phyloP scores from a whole-genome alignment of 257 asterid species.

The Penstemon eatonii region DNA sequence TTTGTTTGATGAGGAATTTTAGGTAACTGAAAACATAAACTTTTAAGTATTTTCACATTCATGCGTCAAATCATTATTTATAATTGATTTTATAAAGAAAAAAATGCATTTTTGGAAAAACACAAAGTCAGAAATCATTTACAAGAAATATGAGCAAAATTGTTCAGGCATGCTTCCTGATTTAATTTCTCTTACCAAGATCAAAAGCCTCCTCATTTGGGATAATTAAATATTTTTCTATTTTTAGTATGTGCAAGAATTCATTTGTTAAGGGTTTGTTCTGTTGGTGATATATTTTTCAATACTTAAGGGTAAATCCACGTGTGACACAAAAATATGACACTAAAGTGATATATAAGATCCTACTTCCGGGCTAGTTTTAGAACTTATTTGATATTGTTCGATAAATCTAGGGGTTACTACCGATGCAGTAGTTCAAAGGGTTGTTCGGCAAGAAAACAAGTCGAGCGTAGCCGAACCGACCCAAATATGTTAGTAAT shows the following conservation, averaged over 20 bases:
- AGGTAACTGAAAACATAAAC: too few relatives aligned
- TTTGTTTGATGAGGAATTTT: too few relatives aligned
- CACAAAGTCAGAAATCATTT: not conserved
- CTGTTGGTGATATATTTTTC: too few relatives aligned
- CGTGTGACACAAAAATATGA: too few relatives aligned
- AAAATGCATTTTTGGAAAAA: too few relatives aligned
- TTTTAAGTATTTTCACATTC: too few relatives aligned
- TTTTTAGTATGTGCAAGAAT: not conserved
- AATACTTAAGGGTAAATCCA: too few relatives aligned
- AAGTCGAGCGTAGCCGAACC: constrained; percentile 87
- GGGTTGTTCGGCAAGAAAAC: constrained; percentile 92
- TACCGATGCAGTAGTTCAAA: constrained; percentile 92
- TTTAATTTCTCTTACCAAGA: not conserved
- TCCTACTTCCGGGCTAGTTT: too few relatives aligned
- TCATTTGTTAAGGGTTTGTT: not conserved
- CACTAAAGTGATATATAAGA: too few relatives aligned
- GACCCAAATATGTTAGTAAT: constrained; percentile 89
- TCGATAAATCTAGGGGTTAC: constrained; percentile 60
- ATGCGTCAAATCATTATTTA: too few relatives aligned
- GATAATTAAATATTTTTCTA: not conserved
- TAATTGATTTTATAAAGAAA: too few relatives aligned
- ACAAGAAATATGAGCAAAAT: not conserved
- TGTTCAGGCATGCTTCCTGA: not conserved
- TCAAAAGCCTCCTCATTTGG: not conserved
- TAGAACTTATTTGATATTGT: not conserved